Evolutionary conservation across 2,329 filamentous ascomycete genomes (phyloP).

Genomic region (Cadophora gregata): DNA sequence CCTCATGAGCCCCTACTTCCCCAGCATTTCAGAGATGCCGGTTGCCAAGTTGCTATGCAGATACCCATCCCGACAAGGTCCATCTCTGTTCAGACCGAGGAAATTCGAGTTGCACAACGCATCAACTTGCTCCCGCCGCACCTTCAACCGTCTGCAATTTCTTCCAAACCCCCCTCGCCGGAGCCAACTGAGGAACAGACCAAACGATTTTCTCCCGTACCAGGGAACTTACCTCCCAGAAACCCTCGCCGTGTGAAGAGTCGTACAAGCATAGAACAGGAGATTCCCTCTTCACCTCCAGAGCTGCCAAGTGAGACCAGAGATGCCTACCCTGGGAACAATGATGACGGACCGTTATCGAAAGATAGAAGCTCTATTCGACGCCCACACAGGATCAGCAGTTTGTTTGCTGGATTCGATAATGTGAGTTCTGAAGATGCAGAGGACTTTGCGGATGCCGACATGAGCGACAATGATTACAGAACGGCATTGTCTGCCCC

Average conservation of each 20-base stretch:
- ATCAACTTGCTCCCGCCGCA: constrained; percentile 77
- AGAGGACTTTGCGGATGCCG: constrained; percentile 65
- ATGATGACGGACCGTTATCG: constrained; percentile 78
- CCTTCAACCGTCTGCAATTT: constrained; percentile 78
- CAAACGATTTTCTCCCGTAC: constrained; percentile 56
- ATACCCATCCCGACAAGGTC: constrained; percentile 48
- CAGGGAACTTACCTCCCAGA: constrained; percentile 61
- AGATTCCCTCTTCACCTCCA: constrained; percentile 56
- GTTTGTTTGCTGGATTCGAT: constrained; percentile 86
- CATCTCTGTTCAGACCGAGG: constrained; percentile 80
- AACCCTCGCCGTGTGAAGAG: constrained; percentile 62
- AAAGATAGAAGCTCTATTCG: constrained; percentile 60
- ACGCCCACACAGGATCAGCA: constrained; percentile 77
- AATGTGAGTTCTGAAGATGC: constrained; percentile 70
- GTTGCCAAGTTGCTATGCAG: constrained; percentile 75
- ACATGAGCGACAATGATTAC: constrained; percentile 71
- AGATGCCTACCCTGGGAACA: constrained; percentile 78
- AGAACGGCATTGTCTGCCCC: constrained; percentile 70
- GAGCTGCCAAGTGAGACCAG: constrained; percentile 51
- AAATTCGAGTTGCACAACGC: constrained; percentile 83
- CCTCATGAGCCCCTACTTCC: constrained; percentile 77
- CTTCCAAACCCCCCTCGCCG: constrained; percentile 64
- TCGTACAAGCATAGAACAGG: constrained; percentile 53
- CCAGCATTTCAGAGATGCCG: constrained; percentile 81
- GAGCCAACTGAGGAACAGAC: constrained; percentile 43